Percentiles rank a stretch among this genome's conserved stretches.
Evolutionary conservation across 2,329 filamentous ascomycete genomes (phyloP).

Genomic region (Calonectria multiphialidica): DNA sequence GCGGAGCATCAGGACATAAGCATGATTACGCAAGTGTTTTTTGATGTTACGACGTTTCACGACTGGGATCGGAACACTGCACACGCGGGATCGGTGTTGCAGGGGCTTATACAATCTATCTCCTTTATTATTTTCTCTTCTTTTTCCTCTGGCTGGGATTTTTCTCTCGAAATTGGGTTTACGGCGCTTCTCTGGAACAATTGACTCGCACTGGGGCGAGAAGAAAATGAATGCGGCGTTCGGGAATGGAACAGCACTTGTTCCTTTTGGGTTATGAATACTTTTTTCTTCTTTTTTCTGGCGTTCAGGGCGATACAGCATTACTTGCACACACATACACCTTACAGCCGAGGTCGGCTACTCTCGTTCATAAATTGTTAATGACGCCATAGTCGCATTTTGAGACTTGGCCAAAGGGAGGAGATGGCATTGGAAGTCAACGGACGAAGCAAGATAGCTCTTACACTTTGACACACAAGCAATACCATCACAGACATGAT

Average conservation of each 20-base stretch:
- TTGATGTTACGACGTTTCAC: conserved; percentile 37
- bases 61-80: conserved; percentile 33
- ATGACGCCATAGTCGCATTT: conserved; percentile 33
- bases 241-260: conserved; percentile 30
- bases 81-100: conserved; percentile 31
- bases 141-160: conserved; percentile 31
- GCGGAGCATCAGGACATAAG: conserved; percentile 54
- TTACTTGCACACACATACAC: conserved; percentile 26
- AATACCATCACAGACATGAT: conserved; percentile 35
- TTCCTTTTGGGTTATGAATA: conserved; percentile 29
- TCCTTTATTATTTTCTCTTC: conserved; percentile 31
- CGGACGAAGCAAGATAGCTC: conserved; percentile 22
- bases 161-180: conserved; percentile 7
- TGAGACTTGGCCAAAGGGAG: conserved; percentile 24
- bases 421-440: conserved; percentile 18
- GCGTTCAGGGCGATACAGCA: conserved; percentile 33
- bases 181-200: conserved; percentile 25
- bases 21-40: conserved; percentile 25
- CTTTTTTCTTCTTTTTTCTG: conserved; percentile 22
- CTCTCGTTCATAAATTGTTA: conserved; percentile 39
- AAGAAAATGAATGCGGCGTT: conserved; percentile 39
- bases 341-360: conserved; percentile 37
- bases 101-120: conserved; percentile 17
- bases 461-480: conserved; percentile 21
- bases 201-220: conserved; percentile 23